Evolutionary conservation across 1,284 basidiomycete species (phyloP), one percentile per base, ranked within the genome.

Genomic region (Ustilago cynodontis): DNA sequence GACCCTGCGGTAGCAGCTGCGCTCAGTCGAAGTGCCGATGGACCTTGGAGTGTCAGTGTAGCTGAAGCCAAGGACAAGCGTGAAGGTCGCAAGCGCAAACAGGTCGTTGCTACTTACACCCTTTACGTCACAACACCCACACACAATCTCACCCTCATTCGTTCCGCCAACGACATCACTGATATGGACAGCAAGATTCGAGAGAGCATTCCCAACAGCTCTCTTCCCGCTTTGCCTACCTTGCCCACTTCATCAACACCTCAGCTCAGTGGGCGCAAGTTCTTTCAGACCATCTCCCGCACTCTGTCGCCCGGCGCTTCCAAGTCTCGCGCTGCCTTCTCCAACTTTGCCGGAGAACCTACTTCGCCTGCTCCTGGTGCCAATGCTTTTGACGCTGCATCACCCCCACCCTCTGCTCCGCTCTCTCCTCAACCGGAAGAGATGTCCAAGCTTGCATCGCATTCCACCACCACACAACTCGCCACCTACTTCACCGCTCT

Each of bases 61-160:
- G 91, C 91, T 69, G 91, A 92, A 86, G 71, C 70, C 56, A 78
- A 66, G 52, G 65, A 66, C 51, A 71, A 69, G 60, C 71, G 75
- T 28, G 59, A 71, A 61, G 65, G 73, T 31, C 71, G 67, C 59
- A 76, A 59, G 57, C 71, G 72, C 69, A 65, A 79, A 68, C 76
- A 82, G 74, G 77, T 81, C 65, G 62, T 47, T 49, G 57, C 87
- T 71, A 87, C 84, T 47, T 83, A 86, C 66, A 77, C 81, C 77
- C 82, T 81, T 68, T 82, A 72, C 71, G 71, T 82, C 62, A 45
- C 87, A 92, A 93, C 93, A 16, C 91, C 93, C 31, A 94, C 92
- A 29, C 93, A 94, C 88, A 93, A 94, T 88, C 88, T 94, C 65
- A 94, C 93, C 45, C 90, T 94, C 67, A 93, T 91, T 18, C 91